Evolutionary conservation across 371 early-diverging fungal species (phyloP).

Genomic region (Syncephalastrum monosporum): DNA sequence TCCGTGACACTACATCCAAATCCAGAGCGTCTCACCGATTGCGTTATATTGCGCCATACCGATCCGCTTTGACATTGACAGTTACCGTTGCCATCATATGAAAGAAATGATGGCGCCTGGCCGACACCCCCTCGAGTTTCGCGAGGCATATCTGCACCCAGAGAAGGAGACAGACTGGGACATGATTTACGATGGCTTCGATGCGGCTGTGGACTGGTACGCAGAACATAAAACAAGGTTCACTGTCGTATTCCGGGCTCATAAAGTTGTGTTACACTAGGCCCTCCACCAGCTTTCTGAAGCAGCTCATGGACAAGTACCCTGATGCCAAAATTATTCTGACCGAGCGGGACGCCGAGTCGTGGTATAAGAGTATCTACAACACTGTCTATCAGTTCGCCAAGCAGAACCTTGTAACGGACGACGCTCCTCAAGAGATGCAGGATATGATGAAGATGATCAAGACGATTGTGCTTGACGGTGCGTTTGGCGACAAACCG

Average conservation of each 20-base stretch:
- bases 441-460: conserved; percentile 12
- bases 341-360: conserved; percentile 28
- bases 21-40: background rate
- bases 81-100: conserved; percentile 26
- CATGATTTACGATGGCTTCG: conserved; percentile 20
- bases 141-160: conserved; percentile 21
- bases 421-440: background rate
- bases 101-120: background rate
- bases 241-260: too few species aligned
- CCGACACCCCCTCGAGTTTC: conserved; percentile 19
- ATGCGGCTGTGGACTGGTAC: conserved; percentile 14
- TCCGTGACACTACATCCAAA: background rate
- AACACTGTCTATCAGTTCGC: conserved; percentile 21
- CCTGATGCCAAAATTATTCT: conserved; percentile 38
- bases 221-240: background rate
- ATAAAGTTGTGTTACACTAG: background rate
- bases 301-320: conserved; percentile 22
- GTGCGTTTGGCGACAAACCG: conserved; percentile 9
- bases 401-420: background rate
- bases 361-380: conserved; percentile 32
- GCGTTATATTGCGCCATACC: background rate
- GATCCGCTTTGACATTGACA: background rate
- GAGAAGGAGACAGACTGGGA: conserved; percentile 32
- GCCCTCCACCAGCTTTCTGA: conserved; percentile 12
- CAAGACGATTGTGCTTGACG: conserved; percentile 14